Conservation (phyloP, 371 early-diverging fungal species). For the Fennellomyces sp. region DNA sequence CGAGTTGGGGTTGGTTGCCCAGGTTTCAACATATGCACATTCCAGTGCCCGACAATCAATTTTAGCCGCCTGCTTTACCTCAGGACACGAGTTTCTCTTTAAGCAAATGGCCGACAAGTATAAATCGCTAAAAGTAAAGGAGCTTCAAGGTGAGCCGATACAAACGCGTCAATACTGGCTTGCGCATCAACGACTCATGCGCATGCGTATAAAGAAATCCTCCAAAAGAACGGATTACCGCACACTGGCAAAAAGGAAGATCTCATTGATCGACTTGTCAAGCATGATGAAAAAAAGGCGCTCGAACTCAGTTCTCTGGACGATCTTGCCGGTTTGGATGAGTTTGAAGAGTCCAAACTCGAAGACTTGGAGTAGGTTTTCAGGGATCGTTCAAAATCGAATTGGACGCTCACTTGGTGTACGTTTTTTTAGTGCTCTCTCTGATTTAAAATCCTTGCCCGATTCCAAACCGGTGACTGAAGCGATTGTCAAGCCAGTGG, state of each 20-base stretch:
- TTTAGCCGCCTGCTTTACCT: not conserved
- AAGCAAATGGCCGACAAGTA: constrained; percentile 45
- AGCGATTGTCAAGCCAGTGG: constrained; percentile 10
- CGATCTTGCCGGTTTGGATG: constrained; percentile 45
- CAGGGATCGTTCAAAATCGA: not conserved
- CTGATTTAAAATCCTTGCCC: constrained; percentile 24
- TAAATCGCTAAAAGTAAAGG: constrained; percentile 62
- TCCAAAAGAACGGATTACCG: constrained; percentile 59
- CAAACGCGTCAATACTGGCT: not conserved
- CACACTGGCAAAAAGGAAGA: constrained; percentile 72
- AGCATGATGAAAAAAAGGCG: constrained; percentile 56
- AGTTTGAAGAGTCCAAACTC: constrained; percentile 43
- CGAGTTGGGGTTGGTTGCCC: too few species aligned
- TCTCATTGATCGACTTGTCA: constrained; percentile 62
- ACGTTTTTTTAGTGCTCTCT: not conserved
- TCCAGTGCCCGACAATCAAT: not conserved
- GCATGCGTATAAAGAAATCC: constrained; percentile 39
- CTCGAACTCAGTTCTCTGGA: constrained; percentile 51
- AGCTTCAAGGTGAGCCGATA: constrained; percentile 53
- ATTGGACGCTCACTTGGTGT: not conserved
- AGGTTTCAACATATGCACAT: not conserved
- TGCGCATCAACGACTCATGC: not conserved
- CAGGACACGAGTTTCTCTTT: not conserved
- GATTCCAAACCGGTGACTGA: constrained; percentile 9
- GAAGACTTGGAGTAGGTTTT: constrained; percentile 25